Evolutionary conservation across 2,329 filamentous ascomycete genomes (phyloP), one percentile per base, ranked within the genome.

Genomic region (Ophiostoma australiae): DNA sequence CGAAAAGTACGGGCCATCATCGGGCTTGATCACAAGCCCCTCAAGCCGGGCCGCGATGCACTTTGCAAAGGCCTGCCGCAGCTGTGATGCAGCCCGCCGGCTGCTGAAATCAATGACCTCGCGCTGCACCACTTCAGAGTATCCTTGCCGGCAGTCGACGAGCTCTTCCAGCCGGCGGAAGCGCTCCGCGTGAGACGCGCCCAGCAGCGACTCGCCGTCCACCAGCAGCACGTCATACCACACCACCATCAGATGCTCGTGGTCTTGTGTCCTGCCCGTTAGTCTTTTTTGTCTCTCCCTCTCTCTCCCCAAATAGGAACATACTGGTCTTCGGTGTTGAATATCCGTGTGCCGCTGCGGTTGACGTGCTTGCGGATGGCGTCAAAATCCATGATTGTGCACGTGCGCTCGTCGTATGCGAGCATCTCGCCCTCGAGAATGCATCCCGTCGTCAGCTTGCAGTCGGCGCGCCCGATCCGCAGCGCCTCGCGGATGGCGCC

Each of bases 341-440:
- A 72, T 0, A 70, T n/a, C 13, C 1, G 27, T 3, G 83, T 82
- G 0, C 93, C 93, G 66, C 91, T 90, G 58, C 93, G 86, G 8
- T 86, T 84, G 35, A 97, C 86, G 76, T 96, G 90, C 75, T 92
- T 94, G 66, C 93, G 86, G 72, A 97, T 90, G 75, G 92, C 91
- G 75, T 95, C 88, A 75, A 97, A 97, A 0, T 89, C 88, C 63
- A 93, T 80, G 3, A 96, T 88, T 52, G 83, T 85, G 31, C 85
- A 37, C 76, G 84, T 84, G 75, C 83, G 81, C 69, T 92, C 89
- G 77, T 87, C 91, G 79, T 90, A 96, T 1, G 94, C 90, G 6
- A 95, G 84, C 70, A 97, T 81, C 77, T 97, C 94, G 2, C 92
- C 93, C 76, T 97, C 90, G 0, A 97, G 78, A 65, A 97, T 94